phyloP scores from a whole-genome alignment of 768 basidiomycete genomes.

The Lentinula lateritia region DNA sequence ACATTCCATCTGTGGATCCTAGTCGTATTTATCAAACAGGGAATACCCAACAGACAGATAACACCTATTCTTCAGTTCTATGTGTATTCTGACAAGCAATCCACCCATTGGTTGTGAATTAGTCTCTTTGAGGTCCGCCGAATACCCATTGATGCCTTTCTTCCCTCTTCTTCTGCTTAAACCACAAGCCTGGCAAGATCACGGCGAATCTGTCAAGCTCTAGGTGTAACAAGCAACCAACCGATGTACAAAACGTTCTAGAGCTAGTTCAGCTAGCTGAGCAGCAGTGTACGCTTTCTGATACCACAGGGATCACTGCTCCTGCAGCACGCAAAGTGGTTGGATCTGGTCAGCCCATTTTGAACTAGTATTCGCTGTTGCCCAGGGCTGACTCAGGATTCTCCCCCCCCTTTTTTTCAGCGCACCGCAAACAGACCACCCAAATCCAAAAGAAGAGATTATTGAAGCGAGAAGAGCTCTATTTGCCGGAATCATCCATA shows the following conservation, averaged over 20 bases:
- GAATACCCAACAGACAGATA: too few species aligned
- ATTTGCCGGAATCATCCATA: slow-evolving; percentile 10
- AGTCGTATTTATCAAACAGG: slow-evolving; percentile 14
- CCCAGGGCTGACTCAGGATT: neutral
- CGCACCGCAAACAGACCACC: neutral
- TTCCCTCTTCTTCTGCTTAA: slow-evolving; percentile 34
- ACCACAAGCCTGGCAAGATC: slow-evolving; percentile 37
- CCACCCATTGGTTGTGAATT: too few species aligned
- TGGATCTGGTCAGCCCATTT: neutral
- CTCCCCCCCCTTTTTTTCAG: too few species aligned
- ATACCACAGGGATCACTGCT: too few species aligned
- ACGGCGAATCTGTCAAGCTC: slow-evolving; percentile 21
- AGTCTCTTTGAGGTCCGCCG: neutral
- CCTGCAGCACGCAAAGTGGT: neutral
- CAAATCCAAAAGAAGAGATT: neutral
- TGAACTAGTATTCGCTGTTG: too few species aligned
- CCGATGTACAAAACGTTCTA: slow-evolving; percentile 36
- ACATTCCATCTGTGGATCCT: slow-evolving; percentile 27
- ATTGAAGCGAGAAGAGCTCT: neutral
- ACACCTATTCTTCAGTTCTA: neutral
- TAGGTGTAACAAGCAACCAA: slow-evolving; percentile 30
- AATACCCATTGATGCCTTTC: slow-evolving; percentile 30
- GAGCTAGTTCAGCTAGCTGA: slow-evolving; percentile 33
- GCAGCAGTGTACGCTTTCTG: slow-evolving; percentile 11
- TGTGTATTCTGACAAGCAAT: too few species aligned